A percentile compares a stretch with the other conserved stretches of the same genome.
Evolutionary conservation across 257 asterid species (phyloP).

Genomic region (Handroanthus guayacan): DNA sequence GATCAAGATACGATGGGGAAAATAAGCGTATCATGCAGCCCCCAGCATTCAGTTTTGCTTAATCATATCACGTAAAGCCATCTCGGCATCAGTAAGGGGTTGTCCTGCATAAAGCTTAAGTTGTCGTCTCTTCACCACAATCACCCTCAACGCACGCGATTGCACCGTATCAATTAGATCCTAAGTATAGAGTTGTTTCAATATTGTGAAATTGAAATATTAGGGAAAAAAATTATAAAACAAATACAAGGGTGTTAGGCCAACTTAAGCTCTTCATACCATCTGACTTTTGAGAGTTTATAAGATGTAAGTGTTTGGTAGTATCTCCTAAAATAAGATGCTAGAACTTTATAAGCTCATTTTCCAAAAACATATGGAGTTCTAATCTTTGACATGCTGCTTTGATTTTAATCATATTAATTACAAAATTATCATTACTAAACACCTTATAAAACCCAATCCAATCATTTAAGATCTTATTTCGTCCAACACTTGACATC

Average conservation of each 20-base stretch:
- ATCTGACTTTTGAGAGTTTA: no score
- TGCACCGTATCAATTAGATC: conserved; percentile 62
- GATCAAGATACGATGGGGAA: not conserved
- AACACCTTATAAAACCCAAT: no score
- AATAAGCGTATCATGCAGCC: not conserved
- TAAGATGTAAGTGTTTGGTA: no score
- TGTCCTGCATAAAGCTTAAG: conserved; percentile 91
- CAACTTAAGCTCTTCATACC: no score
- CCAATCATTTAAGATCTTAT: no score
- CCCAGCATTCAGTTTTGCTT: conserved; percentile 37
- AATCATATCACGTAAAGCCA: conserved; percentile 62
- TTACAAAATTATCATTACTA: no score
- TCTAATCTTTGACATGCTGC: no score
- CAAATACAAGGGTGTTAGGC: not conserved
- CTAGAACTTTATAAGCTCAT: no score
- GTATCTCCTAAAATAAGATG: no score
- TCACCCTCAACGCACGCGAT: conserved; percentile 46
- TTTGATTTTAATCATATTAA: no score
- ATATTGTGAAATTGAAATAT: not conserved
- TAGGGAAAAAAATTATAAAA: not conserved
- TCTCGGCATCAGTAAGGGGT: conserved; percentile 81
- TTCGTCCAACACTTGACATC: no score
- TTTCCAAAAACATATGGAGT: no score
- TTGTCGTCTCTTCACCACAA: conserved; percentile 84
- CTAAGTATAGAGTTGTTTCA: conserved; percentile 48